phyloP scores from a whole-genome alignment of 2,329 filamentous ascomycete species.

The Thielaviopsis euricoi region DNA sequence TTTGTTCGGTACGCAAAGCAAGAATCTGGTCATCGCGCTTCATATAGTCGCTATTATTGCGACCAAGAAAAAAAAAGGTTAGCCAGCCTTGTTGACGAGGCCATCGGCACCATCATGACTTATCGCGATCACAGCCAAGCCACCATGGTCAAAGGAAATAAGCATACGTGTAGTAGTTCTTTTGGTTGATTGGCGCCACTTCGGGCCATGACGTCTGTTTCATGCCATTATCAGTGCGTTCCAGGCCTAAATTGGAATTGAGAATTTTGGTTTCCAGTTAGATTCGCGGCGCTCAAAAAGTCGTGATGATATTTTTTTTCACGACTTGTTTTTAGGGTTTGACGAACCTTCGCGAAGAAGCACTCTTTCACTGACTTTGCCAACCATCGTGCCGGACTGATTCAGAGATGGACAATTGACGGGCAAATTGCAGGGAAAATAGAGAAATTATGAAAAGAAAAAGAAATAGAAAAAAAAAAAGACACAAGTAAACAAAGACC shows the following conservation, averaged over 20 bases:
- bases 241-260: conserved; percentile 48
- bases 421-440: too few species aligned
- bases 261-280: not conserved
- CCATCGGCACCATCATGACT: not conserved
- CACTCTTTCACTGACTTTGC: conserved; percentile 48
- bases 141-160: not conserved
- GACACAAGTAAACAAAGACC: too few species aligned
- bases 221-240: conserved; percentile 97
- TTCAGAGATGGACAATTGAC: too few species aligned
- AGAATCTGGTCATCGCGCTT: conserved; percentile 96
- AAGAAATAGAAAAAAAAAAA: too few species aligned
- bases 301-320: not conserved
- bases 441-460: too few species aligned
- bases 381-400: conserved; percentile 31
- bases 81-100: conserved; percentile 9
- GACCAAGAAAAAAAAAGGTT: conserved; percentile 4
- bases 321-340: not conserved
- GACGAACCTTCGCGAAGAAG: conserved; percentile 43
- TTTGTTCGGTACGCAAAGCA: conserved; percentile 68
- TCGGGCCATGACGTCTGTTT: conserved; percentile 89
- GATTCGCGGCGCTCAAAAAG: not conserved
- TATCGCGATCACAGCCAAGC: not conserved
- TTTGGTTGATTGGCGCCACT: conserved; percentile 89
- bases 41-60: conserved; percentile 65
- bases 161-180: conserved; percentile 93